Evolutionary conservation across 2,329 filamentous ascomycete genomes (phyloP), one percentile per base, ranked within the genome.

Genomic region (Zasmidium citrigriseum): DNA sequence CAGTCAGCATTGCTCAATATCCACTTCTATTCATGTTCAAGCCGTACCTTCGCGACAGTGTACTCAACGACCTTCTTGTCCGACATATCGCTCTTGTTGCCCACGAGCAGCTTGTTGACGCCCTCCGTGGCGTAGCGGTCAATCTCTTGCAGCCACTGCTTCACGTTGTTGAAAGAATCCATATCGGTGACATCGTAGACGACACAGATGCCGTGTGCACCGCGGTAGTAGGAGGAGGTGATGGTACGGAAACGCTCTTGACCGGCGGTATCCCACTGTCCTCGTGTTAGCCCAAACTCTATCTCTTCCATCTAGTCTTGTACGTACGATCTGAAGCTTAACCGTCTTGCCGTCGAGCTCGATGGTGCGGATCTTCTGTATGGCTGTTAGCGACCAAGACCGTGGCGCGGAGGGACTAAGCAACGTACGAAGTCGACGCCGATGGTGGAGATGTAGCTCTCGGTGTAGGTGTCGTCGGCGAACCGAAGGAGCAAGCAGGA

Each of bases 1-100:
- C 46, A 52, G 55, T 72, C 52, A 71, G 67, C 54, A 16, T 54
- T 7, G 9, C n/a, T 25, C 11, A 34, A 22, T 21, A 12, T 22
- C 16, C 38, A 16, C 25, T 52, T 22, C 2, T n/a, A 21, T 22
- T 18, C 23, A n/a, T 22, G 52, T 12, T n/a, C 27, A 54, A 65
- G 48, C 72, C 84, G 61, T 82, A 97, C 95, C 91, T 99, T 99
- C 70, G 95, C 95, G 69, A 98, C 95, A 65, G 92, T 96, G 86
- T 99, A 99, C 79, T 99, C 95, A 63, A 99, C 95, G 44, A 98
- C 95, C 85, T 98, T 99, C 90, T 99, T 99, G 82, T 99, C 95
- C 60, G 93, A 88, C 92, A 99, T 98, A 90, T 99, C 95, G 81
- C 92, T 96, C 89, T 99, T 99, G 89, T 99, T 99, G 75, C 95